A percentile compares a stretch with the other conserved stretches of the same genome.
Conservation (phyloP, 441 rosid species). For the Erodium texanum region DNA sequence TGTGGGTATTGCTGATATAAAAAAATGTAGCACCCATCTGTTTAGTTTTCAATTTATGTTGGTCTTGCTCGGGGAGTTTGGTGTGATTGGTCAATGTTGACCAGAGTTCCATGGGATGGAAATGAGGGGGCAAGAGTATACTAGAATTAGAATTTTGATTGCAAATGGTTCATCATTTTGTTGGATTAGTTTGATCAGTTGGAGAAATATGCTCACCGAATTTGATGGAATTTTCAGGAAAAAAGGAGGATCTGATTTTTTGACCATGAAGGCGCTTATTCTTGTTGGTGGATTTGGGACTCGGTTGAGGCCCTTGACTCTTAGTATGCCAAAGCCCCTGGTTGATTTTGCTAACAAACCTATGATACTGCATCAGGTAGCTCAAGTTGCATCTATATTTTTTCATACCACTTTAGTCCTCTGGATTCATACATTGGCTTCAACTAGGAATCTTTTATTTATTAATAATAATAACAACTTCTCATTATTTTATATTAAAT, state of each 20-base stretch:
- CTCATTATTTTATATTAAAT: too few relatives aligned
- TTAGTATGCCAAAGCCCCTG: neutral
- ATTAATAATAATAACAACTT: too few relatives aligned
- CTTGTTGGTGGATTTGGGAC: conserved; percentile 1
- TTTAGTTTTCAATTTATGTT: too few relatives aligned
- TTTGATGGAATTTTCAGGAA: neutral
- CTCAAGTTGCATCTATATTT: too few relatives aligned
- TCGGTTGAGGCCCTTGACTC: conserved; percentile 1
- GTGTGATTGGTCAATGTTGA: neutral
- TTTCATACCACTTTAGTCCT: too few relatives aligned
- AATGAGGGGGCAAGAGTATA: neutral
- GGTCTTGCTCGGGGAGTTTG: neutral
- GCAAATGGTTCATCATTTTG: neutral
- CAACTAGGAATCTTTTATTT: too few relatives aligned
- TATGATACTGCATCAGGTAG: neutral
- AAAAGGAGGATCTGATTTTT: neutral
- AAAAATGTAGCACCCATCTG: neutral
- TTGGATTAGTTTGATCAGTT: neutral
- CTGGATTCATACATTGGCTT: too few relatives aligned
- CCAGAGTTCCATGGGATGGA: neutral
- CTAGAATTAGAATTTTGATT: too few relatives aligned
- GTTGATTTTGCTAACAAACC: neutral
- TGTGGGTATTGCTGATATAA: neutral
- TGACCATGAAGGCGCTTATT: conserved; percentile 1
- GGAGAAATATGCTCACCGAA: neutral